A percentile compares a stretch with the other conserved stretches of the same genome.
Conservation (phyloP, 441 rosid genomes). For the Aleurites moluccanus region DNA sequence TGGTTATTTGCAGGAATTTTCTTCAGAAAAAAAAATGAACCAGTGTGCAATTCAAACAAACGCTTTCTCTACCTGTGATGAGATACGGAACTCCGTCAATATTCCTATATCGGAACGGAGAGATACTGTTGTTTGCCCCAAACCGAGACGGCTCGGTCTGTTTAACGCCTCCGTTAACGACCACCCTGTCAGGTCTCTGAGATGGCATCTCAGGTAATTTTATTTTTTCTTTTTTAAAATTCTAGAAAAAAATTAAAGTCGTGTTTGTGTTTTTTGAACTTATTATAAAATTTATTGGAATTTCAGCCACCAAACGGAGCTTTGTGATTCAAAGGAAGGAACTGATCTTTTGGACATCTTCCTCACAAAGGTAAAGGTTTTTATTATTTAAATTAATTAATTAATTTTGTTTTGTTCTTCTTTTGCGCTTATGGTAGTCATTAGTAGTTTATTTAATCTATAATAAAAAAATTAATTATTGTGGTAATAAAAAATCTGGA, state of each 20-base stretch:
- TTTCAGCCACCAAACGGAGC: constrained; percentile 68
- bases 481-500: not conserved
- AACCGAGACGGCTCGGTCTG: constrained; percentile 67
- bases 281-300: not conserved
- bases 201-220: constrained; percentile 65
- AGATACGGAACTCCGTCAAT: constrained; percentile 42
- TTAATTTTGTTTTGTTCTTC: not conserved
- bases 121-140: constrained; percentile 70
- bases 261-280: no score
- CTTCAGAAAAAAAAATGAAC: constrained; percentile 41
- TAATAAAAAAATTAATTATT: not conserved
- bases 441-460: not conserved
- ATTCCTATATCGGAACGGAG: constrained; percentile 38
- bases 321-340: constrained; percentile 54
- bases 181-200: constrained; percentile 53
- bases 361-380: constrained; percentile 57
- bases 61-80: constrained; percentile 52
- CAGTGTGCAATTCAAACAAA: constrained; percentile 64
- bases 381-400: not conserved
- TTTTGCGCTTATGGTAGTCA: not conserved
- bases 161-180: constrained; percentile 41
- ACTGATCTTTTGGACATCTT: constrained; percentile 69
- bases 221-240: not conserved
- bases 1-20: constrained; percentile 1
- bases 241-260: not conserved